phyloP scores from a whole-genome alignment of 176 grass and related monocot genomes.

The Alloteropsis semialata region DNA sequence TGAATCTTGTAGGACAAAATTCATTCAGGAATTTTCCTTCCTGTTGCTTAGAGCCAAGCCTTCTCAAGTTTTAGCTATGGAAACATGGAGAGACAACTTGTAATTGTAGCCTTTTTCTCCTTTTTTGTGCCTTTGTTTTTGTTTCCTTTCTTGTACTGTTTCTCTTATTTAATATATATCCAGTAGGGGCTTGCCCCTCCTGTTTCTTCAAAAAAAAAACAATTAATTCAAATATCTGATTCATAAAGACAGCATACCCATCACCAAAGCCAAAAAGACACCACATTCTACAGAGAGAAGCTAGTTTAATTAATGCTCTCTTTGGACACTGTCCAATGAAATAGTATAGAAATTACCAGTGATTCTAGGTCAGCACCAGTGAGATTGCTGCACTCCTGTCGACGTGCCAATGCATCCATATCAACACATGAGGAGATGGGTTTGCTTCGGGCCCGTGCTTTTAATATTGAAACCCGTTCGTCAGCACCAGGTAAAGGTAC shows the following conservation, averaged over 20 bases:
- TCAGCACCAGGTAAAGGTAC: slow-evolving; percentile 65
- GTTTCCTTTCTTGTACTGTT: too few species aligned
- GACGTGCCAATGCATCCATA: slow-evolving; percentile 47
- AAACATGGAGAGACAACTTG: too few species aligned
- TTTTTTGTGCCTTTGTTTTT: too few species aligned
- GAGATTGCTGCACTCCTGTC: slow-evolving; percentile 56
- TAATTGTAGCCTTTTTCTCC: too few species aligned
- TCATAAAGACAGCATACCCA: neutral
- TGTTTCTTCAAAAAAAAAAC: too few species aligned
- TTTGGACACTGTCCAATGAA: neutral
- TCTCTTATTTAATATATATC: too few species aligned
- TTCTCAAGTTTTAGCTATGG: too few species aligned
- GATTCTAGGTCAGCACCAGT: slow-evolving; percentile 70
- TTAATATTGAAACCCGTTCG: slow-evolving; percentile 66
- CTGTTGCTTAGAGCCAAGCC: too few species aligned
- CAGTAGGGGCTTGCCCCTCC: too few species aligned
- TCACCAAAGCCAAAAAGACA: neutral
- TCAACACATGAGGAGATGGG: slow-evolving; percentile 54
- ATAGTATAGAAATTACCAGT: slow-evolving; percentile 39
- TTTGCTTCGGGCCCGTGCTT: slow-evolving; percentile 52
- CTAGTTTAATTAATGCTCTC: neutral
- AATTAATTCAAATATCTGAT: neutral
- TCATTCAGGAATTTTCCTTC: too few species aligned
- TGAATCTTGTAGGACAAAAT: too few species aligned
- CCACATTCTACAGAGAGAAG: neutral